Evolutionary conservation across 352 stramenopile genomes (phyloP).

Genomic region (Pythium biforme): DNA sequence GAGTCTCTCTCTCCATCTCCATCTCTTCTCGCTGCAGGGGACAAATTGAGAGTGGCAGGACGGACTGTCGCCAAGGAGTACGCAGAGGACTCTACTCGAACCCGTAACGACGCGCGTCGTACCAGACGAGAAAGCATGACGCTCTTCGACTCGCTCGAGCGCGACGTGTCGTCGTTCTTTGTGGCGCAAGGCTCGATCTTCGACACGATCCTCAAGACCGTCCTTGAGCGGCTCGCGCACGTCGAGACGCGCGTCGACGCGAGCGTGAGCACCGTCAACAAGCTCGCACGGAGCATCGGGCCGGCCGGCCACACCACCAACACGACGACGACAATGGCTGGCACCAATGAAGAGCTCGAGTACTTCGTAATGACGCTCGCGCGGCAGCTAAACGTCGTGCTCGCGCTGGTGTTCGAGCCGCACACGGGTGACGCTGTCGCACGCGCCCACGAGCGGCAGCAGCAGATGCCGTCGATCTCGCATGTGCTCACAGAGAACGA

Average conservation of each 20-base stretch:
- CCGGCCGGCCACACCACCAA: not conserved
- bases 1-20: no score
- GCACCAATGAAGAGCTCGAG: constrained; percentile 37
- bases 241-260: constrained; percentile 47
- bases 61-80: no score
- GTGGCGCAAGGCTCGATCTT: constrained; percentile 73
- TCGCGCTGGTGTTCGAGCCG: constrained; percentile 59
- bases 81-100: no score
- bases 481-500: constrained; percentile 66
- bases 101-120: no score
- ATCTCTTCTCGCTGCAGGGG: no score
- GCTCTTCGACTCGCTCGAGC: constrained; percentile 67
- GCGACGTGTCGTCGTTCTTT: constrained; percentile 61
- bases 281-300: not conserved
- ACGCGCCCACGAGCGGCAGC: constrained; percentile 36
- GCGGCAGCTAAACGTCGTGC: constrained; percentile 55
- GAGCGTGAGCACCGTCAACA: constrained; percentile 6
- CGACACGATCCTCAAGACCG: constrained; percentile 48
- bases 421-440: constrained; percentile 30
- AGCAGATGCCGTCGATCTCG: constrained; percentile 41
- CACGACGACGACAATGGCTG: not conserved
- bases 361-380: constrained; percentile 60
- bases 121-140: constrained; percentile 44
- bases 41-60: no score
- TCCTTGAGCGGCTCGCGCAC: constrained; percentile 50